phyloP scores from a whole-genome alignment of 345 rosid genomes.

The Gossypium turneri region DNA sequence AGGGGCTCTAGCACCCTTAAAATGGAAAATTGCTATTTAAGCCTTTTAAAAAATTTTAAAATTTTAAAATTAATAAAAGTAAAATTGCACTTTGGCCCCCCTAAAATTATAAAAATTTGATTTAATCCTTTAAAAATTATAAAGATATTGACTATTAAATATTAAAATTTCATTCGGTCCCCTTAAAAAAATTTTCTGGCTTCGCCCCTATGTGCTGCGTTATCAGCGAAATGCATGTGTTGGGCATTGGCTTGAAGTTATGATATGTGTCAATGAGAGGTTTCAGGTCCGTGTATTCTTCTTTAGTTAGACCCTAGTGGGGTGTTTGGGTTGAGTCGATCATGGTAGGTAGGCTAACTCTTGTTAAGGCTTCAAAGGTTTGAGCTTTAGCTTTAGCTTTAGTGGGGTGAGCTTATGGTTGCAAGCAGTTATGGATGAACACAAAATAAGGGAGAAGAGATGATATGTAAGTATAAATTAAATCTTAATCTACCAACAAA shows the following conservation, averaged over 20 bases:
- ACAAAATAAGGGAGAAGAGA: background rate
- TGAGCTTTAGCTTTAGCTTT: background rate
- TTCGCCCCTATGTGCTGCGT: conserved; percentile 41
- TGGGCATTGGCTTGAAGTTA: conserved; percentile 37
- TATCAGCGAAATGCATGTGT: conserved; percentile 65
- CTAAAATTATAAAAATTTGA: too few relatives aligned
- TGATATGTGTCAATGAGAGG: conserved; percentile 55
- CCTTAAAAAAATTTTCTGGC: too few relatives aligned
- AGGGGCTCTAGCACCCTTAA: too few relatives aligned
- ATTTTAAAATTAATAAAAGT: too few relatives aligned
- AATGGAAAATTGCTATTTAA: too few relatives aligned
- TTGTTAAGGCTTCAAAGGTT: background rate
- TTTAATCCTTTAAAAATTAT: too few relatives aligned
- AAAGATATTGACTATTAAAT: too few relatives aligned
- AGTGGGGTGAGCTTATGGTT: background rate
- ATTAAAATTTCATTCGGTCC: too few relatives aligned
- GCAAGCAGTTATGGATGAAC: too few relatives aligned
- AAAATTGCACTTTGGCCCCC: too few relatives aligned
- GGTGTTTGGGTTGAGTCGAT: conserved; percentile 11
- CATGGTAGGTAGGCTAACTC: background rate
- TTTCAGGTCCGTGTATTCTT: conserved; percentile 49
- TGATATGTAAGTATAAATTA: background rate
- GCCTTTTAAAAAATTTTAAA: too few relatives aligned
- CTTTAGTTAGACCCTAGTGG: conserved; percentile 28
- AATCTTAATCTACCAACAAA: too few relatives aligned